Conservation (phyloP, 345 rosid species). For the Arabis alpina region DNA sequence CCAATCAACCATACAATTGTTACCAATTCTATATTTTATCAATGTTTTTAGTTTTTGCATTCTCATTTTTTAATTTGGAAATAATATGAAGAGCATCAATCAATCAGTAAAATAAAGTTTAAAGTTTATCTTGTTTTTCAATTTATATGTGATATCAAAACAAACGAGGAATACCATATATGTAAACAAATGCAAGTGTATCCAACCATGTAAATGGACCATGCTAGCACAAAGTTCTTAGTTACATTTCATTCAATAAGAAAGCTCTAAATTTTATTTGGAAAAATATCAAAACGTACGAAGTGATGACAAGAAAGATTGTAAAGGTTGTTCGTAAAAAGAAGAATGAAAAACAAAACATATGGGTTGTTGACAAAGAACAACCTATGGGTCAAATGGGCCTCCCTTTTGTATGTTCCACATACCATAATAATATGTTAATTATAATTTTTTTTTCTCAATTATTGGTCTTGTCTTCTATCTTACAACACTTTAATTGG, state of each 20-base stretch:
- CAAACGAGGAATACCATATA: background rate
- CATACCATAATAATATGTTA: constrained; percentile 19
- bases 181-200: background rate
- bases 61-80: background rate
- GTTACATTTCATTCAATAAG: background rate
- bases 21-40: background rate
- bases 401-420: constrained; percentile 31
- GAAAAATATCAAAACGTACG: background rate
- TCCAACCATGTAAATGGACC: background rate
- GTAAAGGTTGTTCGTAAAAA: background rate
- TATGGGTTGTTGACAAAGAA: constrained; percentile 26
- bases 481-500: constrained; percentile 40
- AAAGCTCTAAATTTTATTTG: background rate
- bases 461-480: constrained; percentile 42
- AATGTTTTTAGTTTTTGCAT: background rate
- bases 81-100: background rate
- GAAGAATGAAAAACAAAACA: background rate
- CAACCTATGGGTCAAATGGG: constrained; percentile 33
- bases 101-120: background rate
- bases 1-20: background rate
- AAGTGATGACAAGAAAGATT: constrained; percentile 3
- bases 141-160: background rate
- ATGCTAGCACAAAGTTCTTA: background rate
- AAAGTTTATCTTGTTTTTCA: too few species aligned
- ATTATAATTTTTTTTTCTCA: constrained; percentile 24